Conservation (phyloP, 805 yeast species). For the Candida namnaoensis region DNA sequence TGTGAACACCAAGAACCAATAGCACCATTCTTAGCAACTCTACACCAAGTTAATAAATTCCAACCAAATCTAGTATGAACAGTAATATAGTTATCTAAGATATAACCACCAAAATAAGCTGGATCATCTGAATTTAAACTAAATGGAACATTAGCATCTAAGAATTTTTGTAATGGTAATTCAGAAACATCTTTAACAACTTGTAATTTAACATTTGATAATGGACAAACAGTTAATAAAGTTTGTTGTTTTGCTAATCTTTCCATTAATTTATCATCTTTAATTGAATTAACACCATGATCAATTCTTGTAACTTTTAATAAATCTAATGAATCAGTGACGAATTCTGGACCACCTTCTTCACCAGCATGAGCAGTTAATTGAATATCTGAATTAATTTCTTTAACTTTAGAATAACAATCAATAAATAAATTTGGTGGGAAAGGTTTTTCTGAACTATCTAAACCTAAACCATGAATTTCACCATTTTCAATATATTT, state of each 20-base stretch:
- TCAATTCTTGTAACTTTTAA: constrained; percentile 66
- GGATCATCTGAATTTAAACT: constrained; percentile 76
- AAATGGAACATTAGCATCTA: constrained; percentile 59
- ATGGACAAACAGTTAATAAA: constrained; percentile 67
- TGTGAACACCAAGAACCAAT: constrained; percentile 66
- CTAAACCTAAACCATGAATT: constrained; percentile 74
- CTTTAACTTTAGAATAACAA: constrained; percentile 44
- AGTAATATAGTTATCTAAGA: constrained; percentile 62
- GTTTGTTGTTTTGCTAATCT: constrained; percentile 47
- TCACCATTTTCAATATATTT: constrained; percentile 45
- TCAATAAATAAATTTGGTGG: constrained; percentile 66
- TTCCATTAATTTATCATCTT: constrained; percentile 44
- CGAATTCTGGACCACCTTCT: constrained; percentile 74
- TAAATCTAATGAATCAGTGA: constrained; percentile 45
- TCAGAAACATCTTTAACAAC: constrained; percentile 62
- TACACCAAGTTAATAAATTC: constrained; percentile 49
- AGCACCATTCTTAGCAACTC: constrained; percentile 57
- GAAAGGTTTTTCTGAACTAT: constrained; percentile 70
- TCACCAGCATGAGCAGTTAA: constrained; percentile 88
- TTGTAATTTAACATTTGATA: constrained; percentile 68
- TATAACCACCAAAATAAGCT: constrained; percentile 81
- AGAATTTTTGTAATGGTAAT: constrained; percentile 53
- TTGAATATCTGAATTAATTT: constrained; percentile 41
- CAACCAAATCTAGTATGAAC: constrained; percentile 64
- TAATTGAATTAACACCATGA: constrained; percentile 65